Evolutionary conservation across 169 alveolate genomes (phyloP), one percentile per base, ranked within the genome.

Genomic region (Plasmodium inui): DNA sequence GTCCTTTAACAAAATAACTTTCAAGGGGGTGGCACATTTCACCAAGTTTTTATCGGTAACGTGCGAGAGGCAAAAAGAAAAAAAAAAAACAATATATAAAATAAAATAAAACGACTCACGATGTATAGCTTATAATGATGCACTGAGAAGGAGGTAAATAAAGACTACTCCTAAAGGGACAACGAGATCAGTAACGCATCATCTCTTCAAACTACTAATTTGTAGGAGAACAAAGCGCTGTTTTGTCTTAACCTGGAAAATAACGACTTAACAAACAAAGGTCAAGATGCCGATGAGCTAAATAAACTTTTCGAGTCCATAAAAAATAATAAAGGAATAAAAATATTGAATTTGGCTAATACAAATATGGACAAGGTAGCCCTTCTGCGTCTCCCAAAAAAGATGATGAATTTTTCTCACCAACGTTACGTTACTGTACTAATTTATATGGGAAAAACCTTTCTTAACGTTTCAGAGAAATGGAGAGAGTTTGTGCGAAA

Each of bases 181-280:
- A 6, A 19, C n/a, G 6, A 9, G 0, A 67, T 41, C 30, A 26
- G 76, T 26, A 67, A 9, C 19, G 17, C 9, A 67, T 67, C 14
- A 67, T 67, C 37, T 22, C 41, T 67, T 67, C 30, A 67, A n/a
- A 67, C n/a, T 28, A 28, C 71, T 46, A 39, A 70, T 80, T 86
- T 86, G 53, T 82, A 90, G 94, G 84, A 80, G 19, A 90, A 90
- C 83, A 90, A 90, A 50, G 19, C 17, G 32, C 72, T 90, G 53
- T 90, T 80, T 81, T 41, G 79, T 80, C 90, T 90, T 41, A 81
- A 80, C 55, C 41, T 90, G 37, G 94, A 80, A 81, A 46, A 53
- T 30, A 90, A 90, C 83, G 91, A 90, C 72, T 90, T 90, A 81
- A 90, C 94, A 80, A 80, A 90, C 82, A 67, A 50, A 17, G 94